Evolutionary conservation across 2,329 filamentous ascomycete genomes (phyloP).

Genomic region (Chaetomium olivaceum): DNA sequence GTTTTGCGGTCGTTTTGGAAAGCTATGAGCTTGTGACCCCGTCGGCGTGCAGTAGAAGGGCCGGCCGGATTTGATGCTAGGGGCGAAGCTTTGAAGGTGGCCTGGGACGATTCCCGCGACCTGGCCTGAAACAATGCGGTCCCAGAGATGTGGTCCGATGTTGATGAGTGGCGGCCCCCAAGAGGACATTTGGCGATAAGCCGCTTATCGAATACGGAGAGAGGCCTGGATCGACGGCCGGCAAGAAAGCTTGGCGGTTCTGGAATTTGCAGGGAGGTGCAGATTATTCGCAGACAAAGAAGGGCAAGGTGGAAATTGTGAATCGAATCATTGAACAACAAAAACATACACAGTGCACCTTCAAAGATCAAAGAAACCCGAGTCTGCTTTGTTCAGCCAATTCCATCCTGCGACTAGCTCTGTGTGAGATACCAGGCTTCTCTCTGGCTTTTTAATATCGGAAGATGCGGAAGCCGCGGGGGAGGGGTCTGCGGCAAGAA

Average conservation of each 20-base stretch:
- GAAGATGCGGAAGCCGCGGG: not conserved
- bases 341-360: no score
- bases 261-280: conserved; percentile 9
- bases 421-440: not conserved
- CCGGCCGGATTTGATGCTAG: not conserved
- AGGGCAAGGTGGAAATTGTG: no score
- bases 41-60: not conserved
- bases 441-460: conserved; percentile 4
- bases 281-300: no score
- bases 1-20: not conserved
- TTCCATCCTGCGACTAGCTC: not conserved
- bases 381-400: conserved; percentile 3
- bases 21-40: not conserved
- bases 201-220: conserved; percentile 18
- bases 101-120: conserved; percentile 20
- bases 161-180: conserved; percentile 13
- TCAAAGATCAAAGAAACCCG: not conserved
- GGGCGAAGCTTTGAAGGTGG: not conserved
- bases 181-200: conserved; percentile 22
- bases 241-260: conserved; percentile 17
- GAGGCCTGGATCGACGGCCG: not conserved
- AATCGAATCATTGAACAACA: not conserved
- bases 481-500: conserved; percentile 8
- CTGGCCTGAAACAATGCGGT: conserved; percentile 26
- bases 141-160: conserved; percentile 17